Percentiles rank a stretch among this genome's conserved stretches.
phyloP scores from a whole-genome alignment of 768 basidiomycete genomes.

The Strobilomyces dryophilus region DNA sequence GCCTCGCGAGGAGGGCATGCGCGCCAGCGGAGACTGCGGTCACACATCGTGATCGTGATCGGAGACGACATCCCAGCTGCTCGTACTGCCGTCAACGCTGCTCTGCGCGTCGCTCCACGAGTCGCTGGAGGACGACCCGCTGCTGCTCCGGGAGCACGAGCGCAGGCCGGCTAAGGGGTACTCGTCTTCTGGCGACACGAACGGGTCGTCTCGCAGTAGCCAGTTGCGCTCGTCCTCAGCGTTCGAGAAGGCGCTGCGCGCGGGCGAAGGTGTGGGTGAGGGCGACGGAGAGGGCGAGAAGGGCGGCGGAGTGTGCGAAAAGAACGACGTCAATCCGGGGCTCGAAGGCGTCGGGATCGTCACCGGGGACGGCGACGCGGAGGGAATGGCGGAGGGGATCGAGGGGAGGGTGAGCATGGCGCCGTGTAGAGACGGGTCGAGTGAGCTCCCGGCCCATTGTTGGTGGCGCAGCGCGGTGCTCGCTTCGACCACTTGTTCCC shows the following conservation, averaged over 20 bases:
- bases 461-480: conserved; percentile 2
- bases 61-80: conserved; percentile 28
- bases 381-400: conserved; percentile 24
- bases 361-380: conserved; percentile 1
- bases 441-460: not conserved
- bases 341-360: no score
- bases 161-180: not conserved
- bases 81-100: conserved; percentile 3
- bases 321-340: no score
- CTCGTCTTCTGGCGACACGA: not conserved
- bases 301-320: conserved; percentile 2
- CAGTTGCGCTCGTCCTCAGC: conserved; percentile 14
- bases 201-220: not conserved
- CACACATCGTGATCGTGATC: conserved; percentile 11
- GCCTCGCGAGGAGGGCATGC: no score
- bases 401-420: conserved; percentile 21
- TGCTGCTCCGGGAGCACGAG: conserved; percentile 10
- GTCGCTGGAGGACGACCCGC: conserved; percentile 13
- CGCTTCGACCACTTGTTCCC: conserved; percentile 16
- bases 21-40: no score
- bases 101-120: conserved; percentile 30
- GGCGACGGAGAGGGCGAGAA: conserved; percentile 17
- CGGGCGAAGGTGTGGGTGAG: conserved; percentile 11
- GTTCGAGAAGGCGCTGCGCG: conserved; percentile 3
- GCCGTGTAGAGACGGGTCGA: conserved; percentile 1